Base-by-base conservation (phyloP, 2,329 filamentous ascomycete species). In the Arthroderma sp. region DNA sequence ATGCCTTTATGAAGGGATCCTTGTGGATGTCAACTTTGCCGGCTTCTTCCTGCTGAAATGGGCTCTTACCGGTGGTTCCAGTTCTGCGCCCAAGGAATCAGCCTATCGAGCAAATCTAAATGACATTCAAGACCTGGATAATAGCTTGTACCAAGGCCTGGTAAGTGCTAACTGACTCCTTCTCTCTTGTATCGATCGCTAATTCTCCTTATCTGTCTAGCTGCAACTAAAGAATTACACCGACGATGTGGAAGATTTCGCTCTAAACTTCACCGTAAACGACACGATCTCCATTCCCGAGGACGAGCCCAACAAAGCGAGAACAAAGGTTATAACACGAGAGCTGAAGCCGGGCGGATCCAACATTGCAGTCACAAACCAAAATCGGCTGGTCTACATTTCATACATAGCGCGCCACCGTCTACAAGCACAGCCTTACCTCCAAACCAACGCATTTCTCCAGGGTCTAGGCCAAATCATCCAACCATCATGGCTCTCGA, bases 11-110 rank as follows among this genome's bases (percentile, higher is more conserved):
- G 91, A 98, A 66, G 88, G 88, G 0, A 96, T 98, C 38, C 73
- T 98, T 3, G 81, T 96, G 39, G 88, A 98, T 62, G 81, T 95
- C 48, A 79, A 79, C 42, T 98, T 98, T 68, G 88, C 89, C 1
- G 81, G 85, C 0, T 98, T 98, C 68, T 98, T 98, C 66, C 74
- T 98, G 5, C 75, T 94, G 48, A 95, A 96, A 61, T 98, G 91
- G 91, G 79, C 87, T 2, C 74, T 89, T 43, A 80, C 82, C 7
- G 81, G 82, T 10, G 79, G 77, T 4, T 65, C 67, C 27, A 72
- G 73, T 10, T 71, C 78, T 31, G 75, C 79, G 1, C 72, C 81
- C 11, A 79, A 76, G 52, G 82, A 79, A 60, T 75, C 77, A 7
- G 75, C 78, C 6, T 94, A 94, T 65, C 83, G 87, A 42, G 83